Conservation (phyloP, 1,139 yeast genomes). For the Pichia cactophila region DNA sequence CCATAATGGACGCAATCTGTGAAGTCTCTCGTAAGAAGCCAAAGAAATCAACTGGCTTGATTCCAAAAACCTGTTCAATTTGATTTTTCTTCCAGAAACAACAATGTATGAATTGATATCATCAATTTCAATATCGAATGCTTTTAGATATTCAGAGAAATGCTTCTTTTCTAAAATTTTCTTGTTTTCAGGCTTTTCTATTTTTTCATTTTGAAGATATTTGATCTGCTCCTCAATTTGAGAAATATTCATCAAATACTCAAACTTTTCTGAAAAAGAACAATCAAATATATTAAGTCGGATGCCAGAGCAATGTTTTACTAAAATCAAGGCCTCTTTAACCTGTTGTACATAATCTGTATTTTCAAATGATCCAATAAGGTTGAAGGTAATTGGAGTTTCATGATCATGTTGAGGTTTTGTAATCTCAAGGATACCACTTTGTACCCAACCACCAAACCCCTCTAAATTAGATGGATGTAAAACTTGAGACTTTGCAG, state of each 20-base stretch:
- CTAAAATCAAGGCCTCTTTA: conserved; percentile 29
- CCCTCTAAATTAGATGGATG: conserved; percentile 1
- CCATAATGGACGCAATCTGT: conserved; percentile 22
- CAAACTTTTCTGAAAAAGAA: conserved; percentile 10
- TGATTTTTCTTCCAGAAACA: conserved; percentile 24
- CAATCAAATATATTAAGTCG: conserved; percentile 34
- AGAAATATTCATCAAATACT: conserved; percentile 2
- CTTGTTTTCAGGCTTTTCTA: not conserved
- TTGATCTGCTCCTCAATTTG: conserved; percentile 4
- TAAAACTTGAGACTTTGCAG: conserved; percentile 7
- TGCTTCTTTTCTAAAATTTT: no score
- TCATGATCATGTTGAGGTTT: conserved; percentile 6
- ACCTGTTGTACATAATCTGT: conserved; percentile 36
- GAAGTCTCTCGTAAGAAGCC: conserved; percentile 21
- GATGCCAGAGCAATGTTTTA: conserved; percentile 17
- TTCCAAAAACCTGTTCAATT: conserved; percentile 5
- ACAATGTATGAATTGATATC: conserved; percentile 12
- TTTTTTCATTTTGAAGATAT: not conserved
- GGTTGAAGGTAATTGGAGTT: conserved; percentile 39
- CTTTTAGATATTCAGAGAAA: not conserved
- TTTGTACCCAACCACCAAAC: conserved; percentile 2
- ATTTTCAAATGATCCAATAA: conserved; percentile 48
- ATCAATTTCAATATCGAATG: conserved; percentile 2
- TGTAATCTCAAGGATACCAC: conserved; percentile 6
- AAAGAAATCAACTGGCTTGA: conserved; percentile 18